These are phyloP conservation scores for Colletotrichum lini DNA, from an alignment of 2,329 filamentous ascomycete genomes.

Conservation along the genomic window DNA sequence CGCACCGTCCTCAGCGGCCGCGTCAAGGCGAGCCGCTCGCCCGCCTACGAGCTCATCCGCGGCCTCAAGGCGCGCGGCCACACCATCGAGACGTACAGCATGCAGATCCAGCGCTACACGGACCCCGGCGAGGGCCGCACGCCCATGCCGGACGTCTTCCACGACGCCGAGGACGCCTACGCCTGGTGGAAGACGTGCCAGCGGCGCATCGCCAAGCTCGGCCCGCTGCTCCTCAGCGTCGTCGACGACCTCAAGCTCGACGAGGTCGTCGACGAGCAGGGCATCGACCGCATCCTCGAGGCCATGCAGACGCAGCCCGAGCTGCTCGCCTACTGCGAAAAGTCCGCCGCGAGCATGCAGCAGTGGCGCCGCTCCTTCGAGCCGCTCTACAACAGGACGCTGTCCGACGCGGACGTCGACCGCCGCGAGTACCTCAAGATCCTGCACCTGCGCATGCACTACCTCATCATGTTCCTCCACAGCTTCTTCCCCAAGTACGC, in stretches of 20 bases:
- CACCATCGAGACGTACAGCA: conserved; percentile 39
- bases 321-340: conserved; percentile 30
- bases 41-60: conserved; percentile 30
- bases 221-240: conserved; percentile 26
- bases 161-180: conserved; percentile 52
- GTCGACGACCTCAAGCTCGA: conserved; percentile 39
- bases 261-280: conserved; percentile 29
- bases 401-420: conserved; percentile 47
- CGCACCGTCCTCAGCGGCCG: conserved; percentile 35
- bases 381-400: conserved; percentile 52
- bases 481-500: conserved; percentile 56
- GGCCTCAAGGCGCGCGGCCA: conserved; percentile 32
- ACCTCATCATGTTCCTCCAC: conserved; percentile 58
- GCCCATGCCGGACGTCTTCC: conserved; percentile 52
- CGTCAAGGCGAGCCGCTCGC: conserved; percentile 23
- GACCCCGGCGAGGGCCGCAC: conserved; percentile 44
- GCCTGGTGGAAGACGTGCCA: conserved; percentile 57
- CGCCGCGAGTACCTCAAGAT: conserved; percentile 46
- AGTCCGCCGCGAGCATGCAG: conserved; percentile 46
- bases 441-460: conserved; percentile 58
- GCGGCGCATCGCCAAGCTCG: conserved; percentile 52
- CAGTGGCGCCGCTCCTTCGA: conserved; percentile 57
- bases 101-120: conserved; percentile 38
- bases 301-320: conserved; percentile 29
- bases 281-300: conserved; percentile 20